A percentile compares a stretch with the other conserved stretches of the same genome.
phyloP scores from a whole-genome alignment of 495 filamentous ascomycete genomes.

The Lepraria neglecta region DNA sequence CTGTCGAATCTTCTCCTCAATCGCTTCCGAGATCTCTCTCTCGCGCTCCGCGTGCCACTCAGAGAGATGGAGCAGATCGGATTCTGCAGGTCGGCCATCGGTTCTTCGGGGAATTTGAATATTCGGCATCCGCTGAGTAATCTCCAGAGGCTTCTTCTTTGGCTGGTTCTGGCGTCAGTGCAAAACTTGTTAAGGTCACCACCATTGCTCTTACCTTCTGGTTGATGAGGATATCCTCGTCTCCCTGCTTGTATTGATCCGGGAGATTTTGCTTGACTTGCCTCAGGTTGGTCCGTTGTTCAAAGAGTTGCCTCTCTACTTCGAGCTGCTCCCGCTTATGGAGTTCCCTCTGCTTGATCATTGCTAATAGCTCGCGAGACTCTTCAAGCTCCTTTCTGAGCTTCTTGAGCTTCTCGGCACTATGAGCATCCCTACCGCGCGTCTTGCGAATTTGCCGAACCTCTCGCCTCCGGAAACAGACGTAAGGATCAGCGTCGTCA shows the following conservation, averaged over 20 bases:
- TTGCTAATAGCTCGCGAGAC: slow-evolving; percentile 67
- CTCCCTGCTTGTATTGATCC: slow-evolving; percentile 74
- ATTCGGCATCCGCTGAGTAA: slow-evolving; percentile 48
- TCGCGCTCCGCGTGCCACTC: slow-evolving; percentile 77
- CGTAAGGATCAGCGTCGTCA: slow-evolving; percentile 93
- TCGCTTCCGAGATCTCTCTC: slow-evolving; percentile 66
- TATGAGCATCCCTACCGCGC: slow-evolving; percentile 84
- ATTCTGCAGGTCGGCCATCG: slow-evolving; percentile 61
- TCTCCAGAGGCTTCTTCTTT: slow-evolving; percentile 60
- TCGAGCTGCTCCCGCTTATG: slow-evolving; percentile 69
- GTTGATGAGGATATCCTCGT: slow-evolving; percentile 85
- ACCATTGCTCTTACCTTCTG: slow-evolving; percentile 62
- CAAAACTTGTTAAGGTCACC: slow-evolving; percentile 11
- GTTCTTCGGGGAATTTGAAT: slow-evolving; percentile 64
- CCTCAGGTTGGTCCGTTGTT: slow-evolving; percentile 71
- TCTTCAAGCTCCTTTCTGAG: slow-evolving; percentile 89
- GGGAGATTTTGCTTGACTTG: slow-evolving; percentile 74
- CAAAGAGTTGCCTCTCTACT: slow-evolving; percentile 68
- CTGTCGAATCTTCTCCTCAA: slow-evolving; percentile 72
- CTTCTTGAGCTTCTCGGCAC: slow-evolving; percentile 86
- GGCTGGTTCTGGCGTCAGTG: slow-evolving; percentile 48
- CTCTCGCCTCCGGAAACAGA: slow-evolving; percentile 95
- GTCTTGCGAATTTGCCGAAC: slow-evolving; percentile 93
- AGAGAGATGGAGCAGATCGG: slow-evolving; percentile 69
- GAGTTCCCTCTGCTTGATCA: slow-evolving; percentile 71